These are phyloP conservation scores for Corallochytrium limacisporum DNA, from an alignment of 78 protist species.

Conservation along the genomic window DNA sequence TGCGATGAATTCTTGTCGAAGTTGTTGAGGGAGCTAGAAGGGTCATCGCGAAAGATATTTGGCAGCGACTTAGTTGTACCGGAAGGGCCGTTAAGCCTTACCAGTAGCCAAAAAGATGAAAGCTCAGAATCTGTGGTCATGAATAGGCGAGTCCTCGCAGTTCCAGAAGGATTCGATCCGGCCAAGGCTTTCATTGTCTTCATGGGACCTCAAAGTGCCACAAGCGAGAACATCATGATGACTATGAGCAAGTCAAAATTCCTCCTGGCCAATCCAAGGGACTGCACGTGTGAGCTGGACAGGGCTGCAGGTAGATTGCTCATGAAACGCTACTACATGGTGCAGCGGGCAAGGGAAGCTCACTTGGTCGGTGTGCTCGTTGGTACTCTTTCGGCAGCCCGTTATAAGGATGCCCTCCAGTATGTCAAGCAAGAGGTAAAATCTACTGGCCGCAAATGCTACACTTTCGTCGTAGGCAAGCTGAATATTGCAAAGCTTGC, in stretches of 20 bases:
- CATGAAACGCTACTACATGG: constrained; percentile 35
- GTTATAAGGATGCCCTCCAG: constrained; percentile 14
- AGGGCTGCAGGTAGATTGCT: constrained; percentile 25
- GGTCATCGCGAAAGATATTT: too few species aligned
- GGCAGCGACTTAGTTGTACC: too few species aligned
- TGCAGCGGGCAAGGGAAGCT: constrained; percentile 43
- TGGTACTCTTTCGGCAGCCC: constrained; percentile 42
- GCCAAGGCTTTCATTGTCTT: too few species aligned
- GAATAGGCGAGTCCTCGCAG: too few species aligned
- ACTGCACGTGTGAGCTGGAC: constrained; percentile 14
- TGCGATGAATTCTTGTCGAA: too few species aligned
- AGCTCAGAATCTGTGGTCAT: too few species aligned
- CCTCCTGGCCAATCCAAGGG: neutral
- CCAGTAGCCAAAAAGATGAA: too few species aligned
- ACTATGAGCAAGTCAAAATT: neutral
- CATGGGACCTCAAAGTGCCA: neutral
- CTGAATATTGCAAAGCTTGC: constrained; percentile 69
- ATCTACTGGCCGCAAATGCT: constrained; percentile 25
- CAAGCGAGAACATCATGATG: neutral
- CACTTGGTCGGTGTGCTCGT: constrained; percentile 45
- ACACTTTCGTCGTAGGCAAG: constrained; percentile 57
- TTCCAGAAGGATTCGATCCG: too few species aligned
- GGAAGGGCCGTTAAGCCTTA: too few species aligned
- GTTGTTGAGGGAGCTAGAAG: too few species aligned
- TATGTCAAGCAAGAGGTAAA: constrained; percentile 10